Percentiles rank a stretch among this genome's conserved stretches.
Evolutionary conservation across 129 eudicot genomes (phyloP).

Genomic region (Flaveria trinervia): DNA sequence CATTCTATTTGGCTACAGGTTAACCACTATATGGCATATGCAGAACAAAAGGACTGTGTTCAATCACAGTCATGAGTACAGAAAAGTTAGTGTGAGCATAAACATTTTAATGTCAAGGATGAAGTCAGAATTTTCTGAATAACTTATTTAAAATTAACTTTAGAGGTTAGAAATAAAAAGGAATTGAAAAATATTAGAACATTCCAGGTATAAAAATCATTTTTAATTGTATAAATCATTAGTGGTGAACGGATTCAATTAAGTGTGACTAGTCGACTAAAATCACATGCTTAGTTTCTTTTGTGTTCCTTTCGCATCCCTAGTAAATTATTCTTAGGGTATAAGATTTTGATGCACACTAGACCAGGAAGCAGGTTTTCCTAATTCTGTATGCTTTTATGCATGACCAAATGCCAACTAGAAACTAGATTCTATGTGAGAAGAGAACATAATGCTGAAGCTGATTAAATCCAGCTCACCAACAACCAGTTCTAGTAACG

Average conservation of each 20-base stretch:
- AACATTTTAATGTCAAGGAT: neutral
- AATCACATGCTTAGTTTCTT: slow-evolving; percentile 1
- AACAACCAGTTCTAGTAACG: slow-evolving; percentile 27
- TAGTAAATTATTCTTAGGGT: neutral
- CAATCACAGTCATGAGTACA: neutral
- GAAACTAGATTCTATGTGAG: slow-evolving; percentile 17
- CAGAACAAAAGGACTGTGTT: neutral
- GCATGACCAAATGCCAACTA: slow-evolving; percentile 16
- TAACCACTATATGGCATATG: neutral
- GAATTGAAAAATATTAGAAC: neutral
- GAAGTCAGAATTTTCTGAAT: neutral
- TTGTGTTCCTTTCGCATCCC: neutral
- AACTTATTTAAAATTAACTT: neutral
- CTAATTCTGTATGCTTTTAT: slow-evolving; percentile 14
- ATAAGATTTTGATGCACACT: neutral
- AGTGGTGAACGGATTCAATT: neutral
- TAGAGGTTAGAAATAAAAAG: neutral
- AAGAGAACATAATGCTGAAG: slow-evolving; percentile 8
- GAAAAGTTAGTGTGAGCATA: neutral
- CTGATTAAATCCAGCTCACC: slow-evolving; percentile 21
- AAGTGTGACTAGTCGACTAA: neutral
- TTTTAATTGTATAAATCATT: neutral
- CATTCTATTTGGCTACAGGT: neutral
- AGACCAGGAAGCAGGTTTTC: slow-evolving; percentile 4
- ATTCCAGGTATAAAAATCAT: neutral